Percentiles rank a stretch among this genome's conserved stretches.
Conservation (phyloP, 2,329 filamentous ascomycete genomes). For the Diaporthe sp. region DNA sequence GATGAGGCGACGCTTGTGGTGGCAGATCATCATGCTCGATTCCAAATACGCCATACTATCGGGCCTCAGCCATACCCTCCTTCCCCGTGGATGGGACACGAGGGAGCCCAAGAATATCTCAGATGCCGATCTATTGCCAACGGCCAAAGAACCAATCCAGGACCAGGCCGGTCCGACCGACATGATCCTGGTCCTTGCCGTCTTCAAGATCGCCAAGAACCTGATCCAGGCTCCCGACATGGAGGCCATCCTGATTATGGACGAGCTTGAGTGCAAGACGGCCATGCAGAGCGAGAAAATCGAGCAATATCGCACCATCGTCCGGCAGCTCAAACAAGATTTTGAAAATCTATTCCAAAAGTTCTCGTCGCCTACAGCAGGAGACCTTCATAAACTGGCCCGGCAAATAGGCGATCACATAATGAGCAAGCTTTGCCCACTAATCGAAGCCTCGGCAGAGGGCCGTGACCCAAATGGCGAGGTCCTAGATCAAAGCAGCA, state of each 20-base stretch:
- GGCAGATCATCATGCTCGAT: conserved; percentile 70
- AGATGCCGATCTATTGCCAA: conserved; percentile 67
- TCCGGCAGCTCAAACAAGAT: conserved; percentile 54
- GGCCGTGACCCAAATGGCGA: conserved; percentile 62
- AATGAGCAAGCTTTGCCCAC: conserved; percentile 58
- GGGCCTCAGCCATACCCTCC: conserved; percentile 63
- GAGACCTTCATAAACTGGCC: conserved; percentile 63
- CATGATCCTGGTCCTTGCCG: conserved; percentile 67
- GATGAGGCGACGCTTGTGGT: conserved; percentile 76
- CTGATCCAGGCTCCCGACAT: conserved; percentile 59
- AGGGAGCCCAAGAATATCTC: conserved; percentile 67
- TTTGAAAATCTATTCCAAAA: conserved; percentile 59
- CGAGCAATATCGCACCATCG: conserved; percentile 53
- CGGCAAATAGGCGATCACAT: conserved; percentile 58
- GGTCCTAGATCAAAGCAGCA: conserved; percentile 60
- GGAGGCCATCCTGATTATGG: conserved; percentile 60
- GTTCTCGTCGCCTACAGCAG: conserved; percentile 62
- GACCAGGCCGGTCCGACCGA: conserved; percentile 68
- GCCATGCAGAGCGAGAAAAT: conserved; percentile 47
- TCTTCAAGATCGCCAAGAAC: conserved; percentile 61
- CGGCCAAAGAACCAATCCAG: conserved; percentile 60
- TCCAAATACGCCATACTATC: conserved; percentile 67
- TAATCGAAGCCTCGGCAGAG: conserved; percentile 58
- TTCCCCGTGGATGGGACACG: conserved; percentile 66
- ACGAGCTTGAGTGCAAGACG: conserved; percentile 46